Evolutionary conservation across 768 basidiomycete genomes (phyloP).

Genomic region (Neoboletus magnificus): DNA sequence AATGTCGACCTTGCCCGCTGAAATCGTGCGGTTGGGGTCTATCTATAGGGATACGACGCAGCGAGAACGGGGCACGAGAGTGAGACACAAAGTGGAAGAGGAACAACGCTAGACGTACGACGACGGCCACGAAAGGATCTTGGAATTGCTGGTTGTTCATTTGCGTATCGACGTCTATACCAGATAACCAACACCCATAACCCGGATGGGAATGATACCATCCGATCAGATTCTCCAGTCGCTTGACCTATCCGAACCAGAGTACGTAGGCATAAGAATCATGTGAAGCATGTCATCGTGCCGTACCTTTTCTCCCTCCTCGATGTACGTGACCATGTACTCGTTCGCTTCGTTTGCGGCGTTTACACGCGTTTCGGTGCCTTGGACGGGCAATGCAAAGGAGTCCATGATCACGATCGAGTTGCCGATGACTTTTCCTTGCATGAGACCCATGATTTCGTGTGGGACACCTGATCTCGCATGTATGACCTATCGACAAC

Average conservation of each 20-base stretch:
- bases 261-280: not conserved
- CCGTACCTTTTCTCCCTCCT: constrained; percentile 73
- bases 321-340: constrained; percentile 95
- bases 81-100: not conserved
- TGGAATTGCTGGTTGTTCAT: constrained; percentile 91
- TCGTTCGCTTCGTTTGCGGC: constrained; percentile 94
- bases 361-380: constrained; percentile 97
- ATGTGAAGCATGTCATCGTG: not conserved
- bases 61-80: not conserved
- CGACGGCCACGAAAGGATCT: constrained; percentile 97
- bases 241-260: constrained; percentile 55
- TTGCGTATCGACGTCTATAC: constrained; percentile 98
- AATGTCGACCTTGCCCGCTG: constrained; percentile 97
- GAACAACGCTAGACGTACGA: constrained; percentile 49
- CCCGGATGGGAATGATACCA: constrained; percentile 99
- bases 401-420: constrained; percentile 89
- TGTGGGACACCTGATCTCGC: constrained; percentile 95
- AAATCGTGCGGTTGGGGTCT: constrained; percentile 97
- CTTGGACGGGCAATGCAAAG: constrained; percentile 95
- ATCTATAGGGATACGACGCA: constrained; percentile 48
- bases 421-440: constrained; percentile 85
- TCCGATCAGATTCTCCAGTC: constrained; percentile 86
- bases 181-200: constrained; percentile 98
- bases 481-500: constrained; percentile 78
- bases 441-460: constrained; percentile 99